Evolutionary conservation across 371 early-diverging fungal species (phyloP).

Genomic region (Saksenaea oblongispora): DNA sequence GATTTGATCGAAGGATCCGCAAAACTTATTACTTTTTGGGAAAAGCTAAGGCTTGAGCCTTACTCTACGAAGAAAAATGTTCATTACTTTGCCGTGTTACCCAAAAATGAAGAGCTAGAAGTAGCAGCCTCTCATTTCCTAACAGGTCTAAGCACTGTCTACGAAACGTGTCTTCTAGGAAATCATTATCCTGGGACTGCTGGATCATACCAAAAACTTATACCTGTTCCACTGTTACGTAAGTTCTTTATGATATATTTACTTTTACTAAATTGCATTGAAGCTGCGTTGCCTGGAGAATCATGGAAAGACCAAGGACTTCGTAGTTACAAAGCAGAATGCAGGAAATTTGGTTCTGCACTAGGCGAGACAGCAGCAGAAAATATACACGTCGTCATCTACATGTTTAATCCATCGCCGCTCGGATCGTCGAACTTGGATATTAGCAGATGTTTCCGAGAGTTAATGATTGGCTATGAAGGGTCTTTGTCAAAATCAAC

Average conservation of each 20-base stretch:
- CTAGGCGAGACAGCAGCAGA: constrained; percentile 33
- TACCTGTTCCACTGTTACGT: constrained; percentile 54
- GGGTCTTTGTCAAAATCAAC: not conserved
- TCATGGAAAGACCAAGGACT: constrained; percentile 39
- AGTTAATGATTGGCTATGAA: constrained; percentile 36
- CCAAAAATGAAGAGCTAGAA: constrained; percentile 50
- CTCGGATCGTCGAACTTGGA: constrained; percentile 52
- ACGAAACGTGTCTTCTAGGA: constrained; percentile 57
- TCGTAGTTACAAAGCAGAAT: constrained; percentile 53
- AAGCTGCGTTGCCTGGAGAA: constrained; percentile 21
- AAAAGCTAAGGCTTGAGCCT: constrained; percentile 61
- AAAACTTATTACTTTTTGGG: constrained; percentile 61
- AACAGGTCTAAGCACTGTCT: constrained; percentile 52
- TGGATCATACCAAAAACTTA: constrained; percentile 50
- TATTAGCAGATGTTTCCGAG: constrained; percentile 55
- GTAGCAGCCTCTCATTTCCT: constrained; percentile 49
- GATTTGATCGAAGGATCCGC: constrained; percentile 61
- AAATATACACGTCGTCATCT: constrained; percentile 53
- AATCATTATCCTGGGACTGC: constrained; percentile 51
- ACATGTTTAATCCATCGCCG: constrained; percentile 59
- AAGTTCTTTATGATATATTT: constrained; percentile 11
- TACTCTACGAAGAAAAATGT: constrained; percentile 57
- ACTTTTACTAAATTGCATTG: not conserved
- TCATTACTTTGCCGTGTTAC: constrained; percentile 58
- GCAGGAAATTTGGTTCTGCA: constrained; percentile 49